Conservation (phyloP, 306 rosid species). For the Hylodesmum podocarpum region DNA sequence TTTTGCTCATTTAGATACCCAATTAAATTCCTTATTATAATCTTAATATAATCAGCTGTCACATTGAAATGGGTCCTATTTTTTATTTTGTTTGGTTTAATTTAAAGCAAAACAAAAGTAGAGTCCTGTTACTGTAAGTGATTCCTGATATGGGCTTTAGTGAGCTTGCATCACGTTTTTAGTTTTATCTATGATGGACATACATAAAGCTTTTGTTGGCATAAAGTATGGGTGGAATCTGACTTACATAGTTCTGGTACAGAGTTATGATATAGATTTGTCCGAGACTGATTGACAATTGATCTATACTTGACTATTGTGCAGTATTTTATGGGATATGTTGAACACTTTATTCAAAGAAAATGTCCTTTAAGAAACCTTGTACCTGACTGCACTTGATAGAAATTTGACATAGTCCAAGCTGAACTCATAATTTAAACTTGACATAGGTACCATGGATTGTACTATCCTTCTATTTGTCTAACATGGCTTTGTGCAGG, state of each 20-base stretch:
- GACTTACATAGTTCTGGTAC: not conserved
- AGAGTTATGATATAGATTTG: not conserved
- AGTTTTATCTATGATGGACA: not conserved
- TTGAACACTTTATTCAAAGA: not conserved
- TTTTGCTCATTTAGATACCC: not conserved
- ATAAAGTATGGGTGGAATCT: not conserved
- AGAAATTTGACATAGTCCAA: too few species aligned
- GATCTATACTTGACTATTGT: not conserved
- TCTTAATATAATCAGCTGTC: not conserved
- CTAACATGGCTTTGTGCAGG: conserved; percentile 51
- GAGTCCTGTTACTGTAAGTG: not conserved
- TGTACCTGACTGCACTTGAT: not conserved
- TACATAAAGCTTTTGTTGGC: not conserved
- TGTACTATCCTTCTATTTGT: not conserved
- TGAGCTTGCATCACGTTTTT: not conserved
- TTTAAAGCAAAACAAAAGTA: not conserved
- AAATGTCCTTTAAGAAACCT: not conserved
- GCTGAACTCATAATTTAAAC: not conserved
- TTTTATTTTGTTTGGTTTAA: not conserved
- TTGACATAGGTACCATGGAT: not conserved
- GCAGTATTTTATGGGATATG: not conserved
- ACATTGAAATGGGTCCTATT: not conserved
- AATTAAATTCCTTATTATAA: not conserved
- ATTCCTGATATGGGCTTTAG: not conserved
- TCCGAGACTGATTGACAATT: not conserved